Base-by-base conservation (phyloP, 2,329 filamentous ascomycete genomes). In the Domatiomyces catenatus region DNA sequence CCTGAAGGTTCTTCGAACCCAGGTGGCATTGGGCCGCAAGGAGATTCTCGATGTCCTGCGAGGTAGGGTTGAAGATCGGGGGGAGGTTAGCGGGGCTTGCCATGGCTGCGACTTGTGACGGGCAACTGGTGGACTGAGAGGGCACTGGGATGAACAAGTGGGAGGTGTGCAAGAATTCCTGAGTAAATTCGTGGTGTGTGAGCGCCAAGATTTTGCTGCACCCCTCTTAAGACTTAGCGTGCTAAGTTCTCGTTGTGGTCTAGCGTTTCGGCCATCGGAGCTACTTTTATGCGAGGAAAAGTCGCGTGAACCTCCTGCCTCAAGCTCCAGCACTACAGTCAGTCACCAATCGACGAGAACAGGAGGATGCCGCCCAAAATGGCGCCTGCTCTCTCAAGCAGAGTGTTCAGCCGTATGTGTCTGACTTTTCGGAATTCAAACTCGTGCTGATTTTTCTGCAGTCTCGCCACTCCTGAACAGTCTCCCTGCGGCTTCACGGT, bases 41-140 rank as follows among this genome's bases (percentile, higher is more conserved):
- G 69, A 98, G 87, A 86, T 89, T 92, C 86, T 98, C 92, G 76
- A 98, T 93, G 79, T 98, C 92, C 78, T 93, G 83, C 70, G 83
- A 83, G 67, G 92, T 96, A 69, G 92, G 86, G 80, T 94, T 92
- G 84, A 98, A 94, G 68, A 84, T 78, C 62, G 89, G 77, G 71
- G 92, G 92, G 63, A 95, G 84, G 77, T 95, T 94, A 67, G 81
- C 79, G 71, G 90, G 86, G 70, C 89, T 87, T 90, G 58, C 58
- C 58, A 60, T 60, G 55, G 48, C 58, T 58, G 71, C 70, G 71
- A 72, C 71, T 73, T 70, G 69, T 69, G 64, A 64, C 42, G 46
- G 46, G 42, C 44, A 52, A 49, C 46, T 48, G 48, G 48, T 48
- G 20, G 24, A 46, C 17, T 26, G 51, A 42, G 47, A 48, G 48